Conservation (phyloP, 495 filamentous ascomycete genomes). For the Aspergillus homomorphus region DNA sequence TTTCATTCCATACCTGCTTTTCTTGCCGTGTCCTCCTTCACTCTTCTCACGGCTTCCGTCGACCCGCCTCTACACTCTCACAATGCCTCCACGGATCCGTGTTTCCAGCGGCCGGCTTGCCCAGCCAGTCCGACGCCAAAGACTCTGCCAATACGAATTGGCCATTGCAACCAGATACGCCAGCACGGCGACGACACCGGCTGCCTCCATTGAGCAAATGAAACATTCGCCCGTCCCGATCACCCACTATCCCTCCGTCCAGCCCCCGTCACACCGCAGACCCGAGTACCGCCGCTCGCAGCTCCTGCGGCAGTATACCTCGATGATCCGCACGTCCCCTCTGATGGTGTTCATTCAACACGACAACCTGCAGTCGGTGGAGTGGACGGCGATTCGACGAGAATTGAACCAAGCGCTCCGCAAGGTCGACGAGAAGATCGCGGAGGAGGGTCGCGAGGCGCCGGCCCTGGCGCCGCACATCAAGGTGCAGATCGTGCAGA, state of each 20-base stretch:
- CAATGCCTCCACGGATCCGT: constrained; percentile 50
- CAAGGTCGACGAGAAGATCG: constrained; percentile 60
- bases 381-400: constrained; percentile 84
- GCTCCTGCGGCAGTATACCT: constrained; percentile 89
- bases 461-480: constrained; percentile 53
- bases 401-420: constrained; percentile 69
- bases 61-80: constrained; percentile 12
- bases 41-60: constrained; percentile 3
- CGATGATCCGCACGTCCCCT: constrained; percentile 82
- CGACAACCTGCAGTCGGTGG: constrained; percentile 83
- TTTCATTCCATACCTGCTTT: background rate
- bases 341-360: constrained; percentile 93
- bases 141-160: constrained; percentile 36
- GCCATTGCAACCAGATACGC: constrained; percentile 29
- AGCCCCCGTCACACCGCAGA: constrained; percentile 84
- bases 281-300: constrained; percentile 91
- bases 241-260: constrained; percentile 60
- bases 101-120: constrained; percentile 27
- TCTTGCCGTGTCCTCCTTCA: background rate
- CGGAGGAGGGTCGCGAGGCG: constrained; percentile 41
- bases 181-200: constrained; percentile 48
- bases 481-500: constrained; percentile 77
- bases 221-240: constrained; percentile 52
- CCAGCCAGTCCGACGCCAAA: constrained; percentile 33
- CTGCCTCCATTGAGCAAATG: constrained; percentile 49